These are phyloP conservation scores for Colletotrichum nymphaeae DNA, from an alignment of 2,329 filamentous ascomycete genomes.

Conservation along the genomic window DNA sequence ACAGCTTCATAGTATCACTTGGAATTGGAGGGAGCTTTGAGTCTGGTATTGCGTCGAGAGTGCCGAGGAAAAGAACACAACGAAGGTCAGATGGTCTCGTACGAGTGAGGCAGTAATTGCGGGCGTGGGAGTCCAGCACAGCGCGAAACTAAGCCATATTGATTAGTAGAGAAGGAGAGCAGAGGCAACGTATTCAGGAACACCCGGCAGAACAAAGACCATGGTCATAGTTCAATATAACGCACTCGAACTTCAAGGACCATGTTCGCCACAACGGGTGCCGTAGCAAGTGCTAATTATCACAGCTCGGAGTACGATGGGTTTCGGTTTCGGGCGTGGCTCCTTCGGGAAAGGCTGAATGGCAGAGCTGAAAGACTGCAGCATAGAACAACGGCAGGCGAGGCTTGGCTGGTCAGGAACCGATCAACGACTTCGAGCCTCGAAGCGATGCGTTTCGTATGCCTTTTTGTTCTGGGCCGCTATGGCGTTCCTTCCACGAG, in stretches of 20 bases:
- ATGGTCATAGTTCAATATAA: background rate
- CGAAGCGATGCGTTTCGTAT: background rate
- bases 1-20: background rate
- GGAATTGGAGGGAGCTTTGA: background rate
- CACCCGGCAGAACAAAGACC: background rate
- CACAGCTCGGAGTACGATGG: background rate
- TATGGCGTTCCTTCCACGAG: conserved; percentile 4
- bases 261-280: background rate
- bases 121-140: background rate
- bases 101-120: background rate
- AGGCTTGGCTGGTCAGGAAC: background rate
- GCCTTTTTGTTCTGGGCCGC: background rate
- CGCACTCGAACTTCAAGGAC: background rate
- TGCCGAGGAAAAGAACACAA: background rate
- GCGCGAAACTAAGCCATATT: background rate
- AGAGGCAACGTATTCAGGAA: background rate
- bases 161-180: background rate
- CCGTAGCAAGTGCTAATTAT: background rate
- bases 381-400: background rate
- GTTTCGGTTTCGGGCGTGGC: background rate
- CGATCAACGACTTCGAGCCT: background rate
- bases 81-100: background rate
- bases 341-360: background rate
- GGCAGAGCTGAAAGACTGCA: background rate
- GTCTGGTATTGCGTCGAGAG: background rate